These are phyloP conservation scores for Senna tora DNA, from an alignment of 306 rosid species.

Conservation along the genomic window DNA sequence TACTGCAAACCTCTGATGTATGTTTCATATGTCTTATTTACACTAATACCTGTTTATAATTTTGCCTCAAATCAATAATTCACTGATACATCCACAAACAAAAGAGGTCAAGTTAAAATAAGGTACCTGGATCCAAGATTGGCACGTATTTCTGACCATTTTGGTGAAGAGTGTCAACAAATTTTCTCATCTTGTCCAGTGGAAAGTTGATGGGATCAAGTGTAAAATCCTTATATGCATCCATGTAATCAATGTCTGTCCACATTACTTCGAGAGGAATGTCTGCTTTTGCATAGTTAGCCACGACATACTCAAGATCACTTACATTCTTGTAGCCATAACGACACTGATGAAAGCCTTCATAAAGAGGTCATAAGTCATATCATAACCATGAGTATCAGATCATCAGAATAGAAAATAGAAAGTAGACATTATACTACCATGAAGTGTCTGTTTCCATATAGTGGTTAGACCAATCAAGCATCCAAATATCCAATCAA, in stretches of 20 bases:
- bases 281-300: conserved; percentile 65
- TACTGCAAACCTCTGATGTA: conserved; percentile 68
- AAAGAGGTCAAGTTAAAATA: conserved; percentile 8
- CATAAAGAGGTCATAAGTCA: conserved; percentile 18
- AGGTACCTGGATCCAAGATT: conserved; percentile 82
- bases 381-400: conserved; percentile 2
- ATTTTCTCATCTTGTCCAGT: conserved; percentile 55
- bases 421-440: conserved; percentile 2
- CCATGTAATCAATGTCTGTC: conserved; percentile 98
- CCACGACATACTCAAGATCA: conserved; percentile 67
- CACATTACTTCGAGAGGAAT: conserved; percentile 95
- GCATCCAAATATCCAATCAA: neutral
- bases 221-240: conserved; percentile 80
- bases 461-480: neutral
- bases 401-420: no score
- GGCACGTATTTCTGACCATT: conserved; percentile 81
- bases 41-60: conserved; percentile 63
- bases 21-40: conserved; percentile 64
- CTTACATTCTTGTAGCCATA: conserved; percentile 77
- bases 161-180: conserved; percentile 66
- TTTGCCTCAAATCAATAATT: conserved; percentile 17
- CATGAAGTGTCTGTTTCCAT: neutral
- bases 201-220: conserved; percentile 90
- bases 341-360: conserved; percentile 93
- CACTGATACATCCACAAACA: conserved; percentile 1